phyloP scores from a whole-genome alignment of 805 yeast genomes.

The Wickerhamomyces xylosicus region DNA sequence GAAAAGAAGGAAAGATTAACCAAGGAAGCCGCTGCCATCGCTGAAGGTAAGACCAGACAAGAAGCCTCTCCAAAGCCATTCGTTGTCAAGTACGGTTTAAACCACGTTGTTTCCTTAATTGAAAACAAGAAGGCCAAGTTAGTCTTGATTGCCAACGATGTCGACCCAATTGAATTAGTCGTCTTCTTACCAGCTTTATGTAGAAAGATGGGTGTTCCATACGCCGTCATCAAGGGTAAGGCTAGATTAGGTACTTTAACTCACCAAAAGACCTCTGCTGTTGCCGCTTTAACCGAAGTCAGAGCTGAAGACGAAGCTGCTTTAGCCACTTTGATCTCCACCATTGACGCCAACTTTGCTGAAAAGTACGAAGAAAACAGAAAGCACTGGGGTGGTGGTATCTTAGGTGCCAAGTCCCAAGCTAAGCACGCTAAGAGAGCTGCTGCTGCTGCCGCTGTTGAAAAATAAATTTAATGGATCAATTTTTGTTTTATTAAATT shows the following conservation, averaged over 20 bases:
- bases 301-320: constrained; percentile 90
- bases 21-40: constrained; percentile 98
- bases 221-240: constrained; percentile 97
- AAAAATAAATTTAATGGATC: constrained; percentile 13
- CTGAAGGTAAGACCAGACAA: constrained; percentile 95
- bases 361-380: constrained; percentile 93
- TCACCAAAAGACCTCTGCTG: constrained; percentile 96
- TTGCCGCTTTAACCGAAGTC: constrained; percentile 95
- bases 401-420: constrained; percentile 89
- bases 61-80: constrained; percentile 96
- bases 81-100: constrained; percentile 95
- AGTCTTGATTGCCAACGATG: constrained; percentile 96
- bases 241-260: constrained; percentile 97
- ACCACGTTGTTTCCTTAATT: constrained; percentile 94
- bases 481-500: too few relatives aligned
- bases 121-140: constrained; percentile 99
- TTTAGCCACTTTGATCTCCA: constrained; percentile 84
- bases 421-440: constrained; percentile 47
- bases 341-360: constrained; percentile 86
- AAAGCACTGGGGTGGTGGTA: constrained; percentile 99
- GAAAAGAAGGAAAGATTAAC: constrained; percentile 99
- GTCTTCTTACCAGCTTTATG: constrained; percentile 97
- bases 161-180: constrained; percentile 97
- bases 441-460: constrained; percentile 9
- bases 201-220: constrained; percentile 99